Evolutionary conservation across 371 early-diverging fungal species (phyloP), one percentile per base, ranked within the genome.

Genomic region (Rhizopus sp.): DNA sequence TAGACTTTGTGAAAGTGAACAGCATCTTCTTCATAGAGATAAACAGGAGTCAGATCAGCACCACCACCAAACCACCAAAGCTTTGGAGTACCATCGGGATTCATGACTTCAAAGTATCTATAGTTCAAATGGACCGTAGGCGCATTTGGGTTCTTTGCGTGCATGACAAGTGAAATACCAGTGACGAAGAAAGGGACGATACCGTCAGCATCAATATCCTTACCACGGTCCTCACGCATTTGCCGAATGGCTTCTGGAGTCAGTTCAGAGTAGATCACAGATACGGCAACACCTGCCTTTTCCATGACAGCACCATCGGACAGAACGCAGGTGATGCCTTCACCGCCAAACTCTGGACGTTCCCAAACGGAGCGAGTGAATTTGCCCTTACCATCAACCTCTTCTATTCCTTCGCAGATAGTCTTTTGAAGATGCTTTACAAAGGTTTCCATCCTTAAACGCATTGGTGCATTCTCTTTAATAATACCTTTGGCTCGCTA

Each of bases 111-210:
- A 84, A 98, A 97, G 68, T 97, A 97, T 12, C 99, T 87, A 73
- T 95, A 98, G 76, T 98, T 98, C 72, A 93, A 77, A 63, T 98
- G 99, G 3, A 93, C 90, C 0, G 99, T 98, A 1, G 99, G 98
- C 1, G 92, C 94, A 63, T 90, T 84, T 12, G 98, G 99, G 73
- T 97, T 98, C 67, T 88, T 85, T 16, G 97, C 96, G 58, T 98
- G 98, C 69, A 96, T 85, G 35, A 98, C 97, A 42, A 93, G 79
- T 2, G 91, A 90, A 46, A 97, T 89, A 4, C 97, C 97, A 1
- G 96, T 91, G 1, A 90, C 98, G 64, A 93, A 94, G 80, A 93
- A 84, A 32, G 87, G 87, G 9, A 77, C 61, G 8, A 81, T 80
- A 2, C 76, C 81, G 38, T 80, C 71, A 9, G 68, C 76, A 7